Evolutionary conservation across 331 rosid genomes (phyloP).

Genomic region (Acacia pycnantha): DNA sequence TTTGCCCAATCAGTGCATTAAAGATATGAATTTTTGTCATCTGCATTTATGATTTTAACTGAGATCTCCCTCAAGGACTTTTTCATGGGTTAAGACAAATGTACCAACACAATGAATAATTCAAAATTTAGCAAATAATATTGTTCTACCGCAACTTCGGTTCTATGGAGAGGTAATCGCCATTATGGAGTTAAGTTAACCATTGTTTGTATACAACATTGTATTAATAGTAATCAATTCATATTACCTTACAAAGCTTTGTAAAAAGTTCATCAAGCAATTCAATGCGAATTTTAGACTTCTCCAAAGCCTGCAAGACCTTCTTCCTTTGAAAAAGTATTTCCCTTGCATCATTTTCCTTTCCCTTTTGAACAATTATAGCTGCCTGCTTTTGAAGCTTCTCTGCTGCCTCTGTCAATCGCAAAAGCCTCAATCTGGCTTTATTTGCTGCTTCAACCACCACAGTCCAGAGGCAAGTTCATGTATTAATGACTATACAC

Average conservation of each 20-base stretch:
- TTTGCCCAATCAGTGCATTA: neutral
- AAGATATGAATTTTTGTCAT: neutral
- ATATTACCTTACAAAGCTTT: slow-evolving; percentile 71
- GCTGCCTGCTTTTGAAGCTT: slow-evolving; percentile 84
- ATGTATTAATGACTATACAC: too few relatives aligned
- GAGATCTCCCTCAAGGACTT: neutral
- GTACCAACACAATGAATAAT: too few relatives aligned
- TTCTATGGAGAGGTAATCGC: neutral
- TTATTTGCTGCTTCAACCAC: slow-evolving; percentile 57
- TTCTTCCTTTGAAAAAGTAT: slow-evolving; percentile 81
- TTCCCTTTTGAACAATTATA: slow-evolving; percentile 59
- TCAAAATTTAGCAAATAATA: too few relatives aligned
- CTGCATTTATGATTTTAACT: neutral
- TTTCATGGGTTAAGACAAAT: neutral
- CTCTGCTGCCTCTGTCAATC: slow-evolving; percentile 94
- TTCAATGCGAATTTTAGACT: slow-evolving; percentile 71
- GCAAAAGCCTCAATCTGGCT: slow-evolving; percentile 79
- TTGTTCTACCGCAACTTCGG: neutral
- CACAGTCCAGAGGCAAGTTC: neutral
- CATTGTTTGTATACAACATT: neutral
- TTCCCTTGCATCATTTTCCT: slow-evolving; percentile 78
- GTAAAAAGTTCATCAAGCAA: slow-evolving; percentile 77
- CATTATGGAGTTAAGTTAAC: neutral
- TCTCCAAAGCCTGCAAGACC: slow-evolving; percentile 81
- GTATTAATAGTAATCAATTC: neutral